Percentiles rank a stretch among this genome's conserved stretches.
phyloP scores from a whole-genome alignment of 768 basidiomycete genomes.

The Lactarius pseudohatsudake region DNA sequence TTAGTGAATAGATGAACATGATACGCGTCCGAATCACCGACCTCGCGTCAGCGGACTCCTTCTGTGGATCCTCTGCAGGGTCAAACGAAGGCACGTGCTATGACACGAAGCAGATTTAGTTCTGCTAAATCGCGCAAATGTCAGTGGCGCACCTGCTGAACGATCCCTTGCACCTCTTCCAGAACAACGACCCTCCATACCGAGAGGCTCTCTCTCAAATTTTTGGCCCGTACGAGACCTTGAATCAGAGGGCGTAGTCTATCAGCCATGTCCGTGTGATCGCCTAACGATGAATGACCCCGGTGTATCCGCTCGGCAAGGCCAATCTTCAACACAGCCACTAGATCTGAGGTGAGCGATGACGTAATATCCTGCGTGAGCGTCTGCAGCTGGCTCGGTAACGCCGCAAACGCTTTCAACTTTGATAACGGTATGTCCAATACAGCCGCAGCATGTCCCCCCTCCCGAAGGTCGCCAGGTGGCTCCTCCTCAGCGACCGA shows the following conservation, averaged over 20 bases:
- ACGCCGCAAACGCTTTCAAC: slow-evolving; percentile 66
- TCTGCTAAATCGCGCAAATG: not conserved
- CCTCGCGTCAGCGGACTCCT: slow-evolving; percentile 25
- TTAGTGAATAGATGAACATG: not conserved
- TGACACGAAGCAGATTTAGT: not conserved
- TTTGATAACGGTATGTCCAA: slow-evolving; percentile 59
- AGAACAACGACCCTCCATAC: slow-evolving; percentile 73
- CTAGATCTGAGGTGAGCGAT: slow-evolving; percentile 75
- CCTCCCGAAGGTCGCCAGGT: slow-evolving; percentile 24
- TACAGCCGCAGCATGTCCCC: slow-evolving; percentile 3
- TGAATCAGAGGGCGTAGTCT: slow-evolving; percentile 69
- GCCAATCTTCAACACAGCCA: slow-evolving; percentile 67
- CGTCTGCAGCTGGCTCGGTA: slow-evolving; percentile 70
- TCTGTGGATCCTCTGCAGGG: slow-evolving; percentile 49
- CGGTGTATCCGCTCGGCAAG: slow-evolving; percentile 51
- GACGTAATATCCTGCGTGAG: slow-evolving; percentile 74
- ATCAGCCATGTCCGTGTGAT: slow-evolving; percentile 47
- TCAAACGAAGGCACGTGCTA: slow-evolving; percentile 64
- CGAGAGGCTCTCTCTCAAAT: slow-evolving; percentile 62
- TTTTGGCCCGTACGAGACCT: slow-evolving; percentile 73
- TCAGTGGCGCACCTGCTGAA: slow-evolving; percentile 54
- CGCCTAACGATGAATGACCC: not conserved
- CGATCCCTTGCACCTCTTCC: slow-evolving; percentile 53
- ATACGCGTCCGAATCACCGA: not conserved
- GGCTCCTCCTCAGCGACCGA: slow-evolving; percentile 40